Percentiles rank a stretch among this genome's conserved stretches.
Conservation (phyloP, 1,284 basidiomycete species). For the Rhizoctonia solani region DNA sequence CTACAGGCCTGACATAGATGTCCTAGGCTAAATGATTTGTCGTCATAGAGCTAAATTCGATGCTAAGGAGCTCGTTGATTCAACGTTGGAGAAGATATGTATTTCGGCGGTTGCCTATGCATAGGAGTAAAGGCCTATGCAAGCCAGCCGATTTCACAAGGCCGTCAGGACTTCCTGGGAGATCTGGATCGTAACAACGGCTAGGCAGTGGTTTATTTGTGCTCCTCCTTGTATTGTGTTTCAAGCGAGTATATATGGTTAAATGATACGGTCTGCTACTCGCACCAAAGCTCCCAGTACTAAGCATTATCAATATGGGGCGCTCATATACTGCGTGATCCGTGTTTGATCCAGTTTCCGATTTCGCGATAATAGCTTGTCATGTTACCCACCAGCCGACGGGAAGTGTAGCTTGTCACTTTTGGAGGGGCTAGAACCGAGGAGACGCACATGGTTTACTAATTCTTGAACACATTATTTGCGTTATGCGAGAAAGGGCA, state of each 20-base stretch:
- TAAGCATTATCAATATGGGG: not conserved
- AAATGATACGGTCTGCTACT: not conserved
- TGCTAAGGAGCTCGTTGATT: not conserved
- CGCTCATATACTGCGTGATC: slow-evolving; percentile 11
- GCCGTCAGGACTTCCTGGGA: not conserved
- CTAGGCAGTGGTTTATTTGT: too few relatives aligned
- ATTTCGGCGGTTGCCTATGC: not conserved
- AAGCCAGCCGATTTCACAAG: not conserved
- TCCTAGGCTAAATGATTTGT: not conserved
- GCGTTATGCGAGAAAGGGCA: not conserved
- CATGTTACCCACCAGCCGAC: not conserved
- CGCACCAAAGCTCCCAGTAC: not conserved
- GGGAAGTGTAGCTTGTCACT: too few relatives aligned
- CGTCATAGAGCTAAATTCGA: slow-evolving; percentile 10
- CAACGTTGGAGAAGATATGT: not conserved
- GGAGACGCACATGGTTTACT: not conserved
- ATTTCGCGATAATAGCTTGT: slow-evolving; percentile 22
- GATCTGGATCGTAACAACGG: too few relatives aligned
- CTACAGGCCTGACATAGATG: not conserved
- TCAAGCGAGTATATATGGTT: not conserved
- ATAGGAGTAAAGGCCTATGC: not conserved
- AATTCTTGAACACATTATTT: not conserved
- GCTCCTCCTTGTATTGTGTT: too few relatives aligned
- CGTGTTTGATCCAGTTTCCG: slow-evolving; percentile 17
- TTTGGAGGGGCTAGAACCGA: not conserved